Conservation (phyloP, 2,329 filamentous ascomycete species). For the Sclerotinia subarctica region DNA sequence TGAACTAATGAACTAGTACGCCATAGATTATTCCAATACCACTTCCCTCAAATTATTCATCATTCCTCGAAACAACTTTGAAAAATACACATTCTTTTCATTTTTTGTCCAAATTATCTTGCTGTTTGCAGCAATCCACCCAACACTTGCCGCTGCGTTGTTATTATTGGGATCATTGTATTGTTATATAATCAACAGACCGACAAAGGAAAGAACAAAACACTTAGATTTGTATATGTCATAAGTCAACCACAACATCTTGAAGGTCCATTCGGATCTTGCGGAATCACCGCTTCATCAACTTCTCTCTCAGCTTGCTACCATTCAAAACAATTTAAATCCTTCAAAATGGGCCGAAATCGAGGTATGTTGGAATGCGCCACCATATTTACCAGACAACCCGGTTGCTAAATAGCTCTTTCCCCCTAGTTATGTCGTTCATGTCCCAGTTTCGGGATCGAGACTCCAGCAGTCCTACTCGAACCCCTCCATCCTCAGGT, state of each 20-base stretch:
- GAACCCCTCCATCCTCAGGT: slow-evolving; percentile 32
- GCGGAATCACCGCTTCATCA: slow-evolving; percentile 25
- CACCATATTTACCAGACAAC: slow-evolving; percentile 6
- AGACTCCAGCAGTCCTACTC: slow-evolving; percentile 38
- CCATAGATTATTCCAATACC: not conserved
- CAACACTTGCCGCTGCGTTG: not conserved
- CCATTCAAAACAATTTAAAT: slow-evolving; percentile 5
- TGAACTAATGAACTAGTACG: not conserved
- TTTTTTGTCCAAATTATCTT: not conserved
- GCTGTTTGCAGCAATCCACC: not conserved
- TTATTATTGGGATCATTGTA: not conserved
- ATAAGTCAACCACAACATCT: slow-evolving; percentile 18
- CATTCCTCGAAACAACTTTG: slow-evolving; percentile 18
- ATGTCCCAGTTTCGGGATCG: slow-evolving; percentile 69
- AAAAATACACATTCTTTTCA: slow-evolving; percentile 13
- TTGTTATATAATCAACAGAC: not conserved
- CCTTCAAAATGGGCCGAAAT: slow-evolving; percentile 38
- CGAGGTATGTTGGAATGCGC: slow-evolving; percentile 35
- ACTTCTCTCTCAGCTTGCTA: not conserved
- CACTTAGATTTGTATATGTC: slow-evolving; percentile 21
- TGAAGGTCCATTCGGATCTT: slow-evolving; percentile 26
- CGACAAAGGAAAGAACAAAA: slow-evolving; percentile 12
- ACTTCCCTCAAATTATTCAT: slow-evolving; percentile 11
- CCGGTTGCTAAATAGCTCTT: slow-evolving; percentile 13
- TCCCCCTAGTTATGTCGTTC: slow-evolving; percentile 71